Conservation (phyloP, 768 basidiomycete species). For the Nevesoporus exiguus region DNA sequence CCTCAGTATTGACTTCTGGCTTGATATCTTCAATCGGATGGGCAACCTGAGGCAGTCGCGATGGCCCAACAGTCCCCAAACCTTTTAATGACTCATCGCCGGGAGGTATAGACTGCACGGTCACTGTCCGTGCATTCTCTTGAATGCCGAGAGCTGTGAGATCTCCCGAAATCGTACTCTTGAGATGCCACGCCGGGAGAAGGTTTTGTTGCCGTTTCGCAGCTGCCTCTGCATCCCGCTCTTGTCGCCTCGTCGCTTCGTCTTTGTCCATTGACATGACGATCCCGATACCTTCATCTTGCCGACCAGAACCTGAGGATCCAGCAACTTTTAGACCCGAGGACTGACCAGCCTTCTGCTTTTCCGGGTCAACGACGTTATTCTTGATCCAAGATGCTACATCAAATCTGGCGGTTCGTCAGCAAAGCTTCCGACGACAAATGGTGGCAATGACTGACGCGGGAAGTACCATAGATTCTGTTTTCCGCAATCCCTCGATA, state of each 20-base stretch:
- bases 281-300: constrained; percentile 64
- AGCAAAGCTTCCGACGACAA: neutral
- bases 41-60: constrained; percentile 28
- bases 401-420: constrained; percentile 57
- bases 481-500: constrained; percentile 81
- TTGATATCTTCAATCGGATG: constrained; percentile 37
- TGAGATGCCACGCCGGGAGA: constrained; percentile 91
- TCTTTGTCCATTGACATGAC: constrained; percentile 90
- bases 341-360: constrained; percentile 49
- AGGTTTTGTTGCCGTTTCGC: constrained; percentile 88
- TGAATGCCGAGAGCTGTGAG: constrained; percentile 82
- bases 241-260: constrained; percentile 65
- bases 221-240: constrained; percentile 78
- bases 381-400: constrained; percentile 79
- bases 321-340: constrained; percentile 73
- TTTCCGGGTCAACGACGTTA: constrained; percentile 62
- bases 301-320: constrained; percentile 51
- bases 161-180: constrained; percentile 93
- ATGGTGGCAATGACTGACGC: constrained; percentile 48
- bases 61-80: constrained; percentile 51
- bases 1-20: constrained; percentile 51
- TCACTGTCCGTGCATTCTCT: constrained; percentile 57
- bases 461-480: constrained; percentile 83
- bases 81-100: constrained; percentile 76
- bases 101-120: constrained; percentile 38